Conservation (phyloP, 495 filamentous ascomycete genomes). For the Aspergillus nanangensis region DNA sequence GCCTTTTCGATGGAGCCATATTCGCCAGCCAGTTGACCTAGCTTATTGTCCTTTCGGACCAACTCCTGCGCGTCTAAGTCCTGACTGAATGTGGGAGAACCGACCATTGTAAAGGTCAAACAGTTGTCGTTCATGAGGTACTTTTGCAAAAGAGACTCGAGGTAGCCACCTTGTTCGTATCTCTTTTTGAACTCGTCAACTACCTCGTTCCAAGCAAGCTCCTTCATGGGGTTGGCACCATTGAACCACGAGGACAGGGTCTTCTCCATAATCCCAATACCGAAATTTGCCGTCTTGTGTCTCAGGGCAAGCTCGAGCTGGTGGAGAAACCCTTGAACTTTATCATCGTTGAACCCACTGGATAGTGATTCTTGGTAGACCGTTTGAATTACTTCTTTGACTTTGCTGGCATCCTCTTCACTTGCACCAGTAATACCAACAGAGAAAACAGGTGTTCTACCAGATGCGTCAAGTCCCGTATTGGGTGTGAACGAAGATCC, state of each 20-base stretch:
- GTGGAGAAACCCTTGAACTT: slow-evolving; percentile 90
- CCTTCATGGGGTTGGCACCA: slow-evolving; percentile 85
- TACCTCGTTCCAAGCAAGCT: slow-evolving; percentile 84
- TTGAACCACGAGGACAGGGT: slow-evolving; percentile 92
- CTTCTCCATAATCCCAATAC: slow-evolving; percentile 82
- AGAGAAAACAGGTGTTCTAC: slow-evolving; percentile 76
- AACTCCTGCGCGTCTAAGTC: slow-evolving; percentile 77
- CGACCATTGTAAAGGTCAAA: slow-evolving; percentile 92
- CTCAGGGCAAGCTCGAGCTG: slow-evolving; percentile 86
- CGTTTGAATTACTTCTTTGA: slow-evolving; percentile 66
- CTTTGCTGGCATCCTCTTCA: slow-evolving; percentile 68
- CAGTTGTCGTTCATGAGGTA: slow-evolving; percentile 84
- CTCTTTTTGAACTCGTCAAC: slow-evolving; percentile 72
- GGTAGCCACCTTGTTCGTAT: slow-evolving; percentile 67
- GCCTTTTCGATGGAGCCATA: slow-evolving; percentile 70
- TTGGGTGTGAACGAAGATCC: slow-evolving; percentile 94
- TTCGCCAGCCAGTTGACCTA: slow-evolving; percentile 60
- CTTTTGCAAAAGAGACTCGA: slow-evolving; percentile 82
- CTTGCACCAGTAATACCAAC: slow-evolving; percentile 84
- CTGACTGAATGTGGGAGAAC: slow-evolving; percentile 65
- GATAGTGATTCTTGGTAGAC: slow-evolving; percentile 60
- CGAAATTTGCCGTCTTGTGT: slow-evolving; percentile 93
- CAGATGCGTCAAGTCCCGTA: slow-evolving; percentile 79
- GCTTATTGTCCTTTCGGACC: slow-evolving; percentile 61
- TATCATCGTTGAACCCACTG: slow-evolving; percentile 79